phyloP scores from a whole-genome alignment of 2,329 filamentous ascomycete species.

The Fusarium beomiforme region DNA sequence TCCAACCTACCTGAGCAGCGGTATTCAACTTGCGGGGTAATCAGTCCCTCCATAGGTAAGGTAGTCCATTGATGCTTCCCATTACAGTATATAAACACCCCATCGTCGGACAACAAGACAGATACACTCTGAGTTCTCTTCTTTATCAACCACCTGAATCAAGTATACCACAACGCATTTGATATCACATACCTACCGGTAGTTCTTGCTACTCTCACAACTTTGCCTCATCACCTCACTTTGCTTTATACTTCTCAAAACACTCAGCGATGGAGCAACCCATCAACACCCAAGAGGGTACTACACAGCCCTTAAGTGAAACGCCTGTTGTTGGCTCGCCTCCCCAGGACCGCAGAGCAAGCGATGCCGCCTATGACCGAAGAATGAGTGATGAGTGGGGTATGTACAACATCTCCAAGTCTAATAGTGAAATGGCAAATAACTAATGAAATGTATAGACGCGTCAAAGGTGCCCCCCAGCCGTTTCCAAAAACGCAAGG shows the following conservation, averaged over 20 bases:
- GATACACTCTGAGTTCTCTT: not conserved
- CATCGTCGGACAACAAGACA: not conserved
- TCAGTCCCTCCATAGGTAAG: constrained; percentile 28
- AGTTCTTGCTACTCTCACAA: not conserved
- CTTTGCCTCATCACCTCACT: not conserved
- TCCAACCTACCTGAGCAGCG: not conserved
- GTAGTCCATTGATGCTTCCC: constrained; percentile 7
- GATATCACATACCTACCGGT: not conserved
- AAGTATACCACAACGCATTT: not conserved
- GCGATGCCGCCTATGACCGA: constrained; percentile 44
- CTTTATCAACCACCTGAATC: not conserved
- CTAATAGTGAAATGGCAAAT: not conserved
- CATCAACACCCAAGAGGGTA: constrained; percentile 38
- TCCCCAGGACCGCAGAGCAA: constrained; percentile 30
- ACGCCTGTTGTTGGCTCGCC: constrained; percentile 42
- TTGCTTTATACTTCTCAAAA: not conserved
- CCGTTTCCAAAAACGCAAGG: constrained; percentile 75
- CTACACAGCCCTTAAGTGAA: constrained; percentile 44
- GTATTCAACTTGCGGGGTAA: constrained; percentile 43
- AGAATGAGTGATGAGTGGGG: constrained; percentile 61
- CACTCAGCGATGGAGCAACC: constrained; percentile 38
- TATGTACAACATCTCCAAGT: constrained; percentile 42
- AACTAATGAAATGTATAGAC: constrained; percentile 53
- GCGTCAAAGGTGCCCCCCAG: constrained; percentile 74
- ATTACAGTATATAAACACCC: constrained; percentile 31